A percentile compares a stretch with the other conserved stretches of the same genome.
Conservation (phyloP, 2,329 filamentous ascomycete genomes). For the Talaromyces atroroseus region DNA sequence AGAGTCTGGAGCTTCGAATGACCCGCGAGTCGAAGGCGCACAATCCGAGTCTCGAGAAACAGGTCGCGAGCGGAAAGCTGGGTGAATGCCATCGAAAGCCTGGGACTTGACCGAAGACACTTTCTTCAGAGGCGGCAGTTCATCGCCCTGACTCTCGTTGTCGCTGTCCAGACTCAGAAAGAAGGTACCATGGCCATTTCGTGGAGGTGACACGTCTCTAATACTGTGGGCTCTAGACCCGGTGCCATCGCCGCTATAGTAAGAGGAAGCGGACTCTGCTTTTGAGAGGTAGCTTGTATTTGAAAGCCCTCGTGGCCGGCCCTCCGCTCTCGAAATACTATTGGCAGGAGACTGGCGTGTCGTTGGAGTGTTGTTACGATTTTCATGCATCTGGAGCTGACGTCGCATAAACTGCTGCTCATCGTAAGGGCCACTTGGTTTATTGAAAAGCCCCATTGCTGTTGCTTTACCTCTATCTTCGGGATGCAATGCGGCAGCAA, state of each 20-base stretch:
- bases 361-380: conserved; percentile 56
- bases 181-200: conserved; percentile 25
- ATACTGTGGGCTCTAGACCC: conserved; percentile 23
- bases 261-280: conserved; percentile 34
- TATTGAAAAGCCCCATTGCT: conserved; percentile 65
- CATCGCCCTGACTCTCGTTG: conserved; percentile 31
- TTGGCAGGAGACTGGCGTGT: conserved; percentile 26
- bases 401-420: conserved; percentile 79
- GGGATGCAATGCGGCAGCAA: conserved; percentile 62
- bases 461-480: conserved; percentile 78
- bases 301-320: conserved; percentile 30
- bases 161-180: conserved; percentile 36
- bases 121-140: conserved; percentile 19
- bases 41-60: conserved; percentile 24
- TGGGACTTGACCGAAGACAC: conserved; percentile 21
- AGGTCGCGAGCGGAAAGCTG: conserved; percentile 31
- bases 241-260: conserved; percentile 28
- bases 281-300: conserved; percentile 34
- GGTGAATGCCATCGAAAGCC: conserved; percentile 32
- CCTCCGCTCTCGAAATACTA: conserved; percentile 15
- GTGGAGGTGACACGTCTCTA: conserved; percentile 26
- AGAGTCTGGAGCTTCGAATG: conserved; percentile 29
- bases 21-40: conserved; percentile 24
- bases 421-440: conserved; percentile 70
- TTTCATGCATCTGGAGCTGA: conserved; percentile 73